Evolutionary conservation across 768 basidiomycete genomes (phyloP).

Genomic region (Boletellus sp.): DNA sequence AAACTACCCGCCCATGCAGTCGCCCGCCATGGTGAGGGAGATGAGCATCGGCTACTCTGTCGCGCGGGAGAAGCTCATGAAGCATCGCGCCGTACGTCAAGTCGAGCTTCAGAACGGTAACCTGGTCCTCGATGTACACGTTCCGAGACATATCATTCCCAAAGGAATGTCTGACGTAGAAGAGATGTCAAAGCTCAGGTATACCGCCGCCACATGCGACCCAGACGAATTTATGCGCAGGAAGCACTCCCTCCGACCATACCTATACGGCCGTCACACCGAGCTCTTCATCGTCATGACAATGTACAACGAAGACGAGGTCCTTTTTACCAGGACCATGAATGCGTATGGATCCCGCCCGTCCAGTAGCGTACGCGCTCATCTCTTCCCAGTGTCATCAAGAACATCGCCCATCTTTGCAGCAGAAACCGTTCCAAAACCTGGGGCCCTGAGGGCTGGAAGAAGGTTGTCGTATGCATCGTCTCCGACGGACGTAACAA

Average conservation of each 20-base stretch:
- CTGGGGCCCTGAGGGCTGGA: constrained; percentile 88
- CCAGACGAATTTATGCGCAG: constrained; percentile 82
- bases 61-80: constrained; percentile 79
- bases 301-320: constrained; percentile 92
- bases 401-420: constrained; percentile 81
- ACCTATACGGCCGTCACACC: constrained; percentile 73
- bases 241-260: constrained; percentile 76
- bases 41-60: constrained; percentile 58
- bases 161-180: constrained; percentile 56
- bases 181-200: constrained; percentile 81
- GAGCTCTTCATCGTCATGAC: constrained; percentile 96
- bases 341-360: constrained; percentile 55
- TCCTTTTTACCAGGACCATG: constrained; percentile 77
- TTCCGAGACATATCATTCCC: constrained; percentile 77
- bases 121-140: constrained; percentile 77
- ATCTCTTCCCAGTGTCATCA: constrained; percentile 59
- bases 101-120: constrained; percentile 81
- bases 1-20: constrained; percentile 60
- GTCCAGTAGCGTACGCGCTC: constrained; percentile 3
- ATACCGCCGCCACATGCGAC: constrained; percentile 86
- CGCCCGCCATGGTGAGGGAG: constrained; percentile 46
- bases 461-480: constrained; percentile 85
- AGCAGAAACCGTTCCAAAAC: constrained; percentile 64
- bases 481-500: constrained; percentile 85
- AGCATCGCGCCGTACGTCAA: constrained; percentile 71